Base-by-base conservation (phyloP, 2,329 filamentous ascomycete species). In the Bipolaris zeicola region DNA sequence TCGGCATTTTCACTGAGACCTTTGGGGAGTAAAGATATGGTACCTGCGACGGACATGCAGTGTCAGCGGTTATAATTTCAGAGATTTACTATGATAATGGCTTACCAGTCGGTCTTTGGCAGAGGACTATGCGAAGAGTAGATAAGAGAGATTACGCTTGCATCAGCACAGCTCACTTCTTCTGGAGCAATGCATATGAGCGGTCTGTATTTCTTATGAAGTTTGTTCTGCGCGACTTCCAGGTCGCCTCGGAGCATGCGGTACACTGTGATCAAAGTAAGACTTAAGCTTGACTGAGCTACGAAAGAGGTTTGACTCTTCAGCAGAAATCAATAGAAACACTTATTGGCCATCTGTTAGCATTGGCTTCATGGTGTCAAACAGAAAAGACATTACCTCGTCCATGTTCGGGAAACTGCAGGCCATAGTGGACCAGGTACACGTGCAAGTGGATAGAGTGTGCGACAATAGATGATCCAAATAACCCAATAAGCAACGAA, bases 1-100 rank as follows among this genome's bases (percentile, higher is more conserved):
- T 69, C 62, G 20, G 63, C 52, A 33, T 66, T 63, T 41, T 60
- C 61, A 43, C 53, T 60, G n/a, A 68, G 60, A n/a, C 51, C 52
- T 8, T 39, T 51, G 2, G 49, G 49, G 48, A 22, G 57, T 43
- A 43, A 52, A 65, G 18, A 52, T 38, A 4, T 43, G 38, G 43
- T 68, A 66, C 51, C 60, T 66, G 26, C 52, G 28, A 3, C 7
- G 22, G 16, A 8, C 24, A 24, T 16, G 14, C 14, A 10, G 50
- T 8, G 58, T 63, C 42, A 46, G 41, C n/a, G 11, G 6, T 31
- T 37, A 24, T 24, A 24, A 26, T 5, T 11, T 6, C 10, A 18
- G 24, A 7, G 14, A 31, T 13, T 4, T n/a, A 16, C 2, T 14
- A 28, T 18, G 3, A 18, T 22, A 6, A 18, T 33, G 6, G 3